phyloP scores from a whole-genome alignment of 2,329 filamentous ascomycete species.

The Nigrograna mackinnonii region DNA sequence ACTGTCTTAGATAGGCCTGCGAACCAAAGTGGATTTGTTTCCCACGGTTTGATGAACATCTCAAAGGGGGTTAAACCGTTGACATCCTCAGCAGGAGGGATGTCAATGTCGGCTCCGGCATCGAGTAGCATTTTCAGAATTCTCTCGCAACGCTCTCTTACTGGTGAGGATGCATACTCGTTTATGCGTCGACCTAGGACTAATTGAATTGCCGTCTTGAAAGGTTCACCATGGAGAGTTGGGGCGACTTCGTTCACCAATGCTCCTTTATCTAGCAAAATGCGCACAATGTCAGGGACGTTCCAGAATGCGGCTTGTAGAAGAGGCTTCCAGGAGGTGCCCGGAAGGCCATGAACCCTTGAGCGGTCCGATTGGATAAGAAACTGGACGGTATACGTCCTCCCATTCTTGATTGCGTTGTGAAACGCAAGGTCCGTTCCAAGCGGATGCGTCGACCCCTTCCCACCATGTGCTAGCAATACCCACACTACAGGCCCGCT shows the following conservation, averaged over 20 bases:
- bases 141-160: conserved; percentile 22
- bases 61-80: conserved; percentile 21
- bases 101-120: conserved; percentile 31
- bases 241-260: conserved; percentile 23
- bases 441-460: conserved; percentile 31
- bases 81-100: conserved; percentile 13
- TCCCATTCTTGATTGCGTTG: conserved; percentile 40
- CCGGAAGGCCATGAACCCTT: conserved; percentile 28
- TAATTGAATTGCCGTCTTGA: conserved; percentile 28
- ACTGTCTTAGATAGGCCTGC: conserved; percentile 20
- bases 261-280: conserved; percentile 32
- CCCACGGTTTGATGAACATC: conserved; percentile 33
- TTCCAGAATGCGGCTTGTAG: conserved; percentile 36
- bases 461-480: conserved; percentile 28
- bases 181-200: conserved; percentile 24
- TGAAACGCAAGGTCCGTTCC: conserved; percentile 36
- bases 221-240: conserved; percentile 7
- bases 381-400: conserved; percentile 29
- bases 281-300: conserved; percentile 28
- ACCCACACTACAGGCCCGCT: conserved; percentile 28
- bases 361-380: conserved; percentile 24
- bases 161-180: conserved; percentile 16
- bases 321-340: conserved; percentile 30
- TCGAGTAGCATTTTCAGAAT: conserved; percentile 31
- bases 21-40: conserved; percentile 25